A percentile compares a stretch with the other conserved stretches of the same genome.
phyloP scores from a whole-genome alignment of 1,139 yeast genomes.

The Scheffersomyces parashehatae region DNA sequence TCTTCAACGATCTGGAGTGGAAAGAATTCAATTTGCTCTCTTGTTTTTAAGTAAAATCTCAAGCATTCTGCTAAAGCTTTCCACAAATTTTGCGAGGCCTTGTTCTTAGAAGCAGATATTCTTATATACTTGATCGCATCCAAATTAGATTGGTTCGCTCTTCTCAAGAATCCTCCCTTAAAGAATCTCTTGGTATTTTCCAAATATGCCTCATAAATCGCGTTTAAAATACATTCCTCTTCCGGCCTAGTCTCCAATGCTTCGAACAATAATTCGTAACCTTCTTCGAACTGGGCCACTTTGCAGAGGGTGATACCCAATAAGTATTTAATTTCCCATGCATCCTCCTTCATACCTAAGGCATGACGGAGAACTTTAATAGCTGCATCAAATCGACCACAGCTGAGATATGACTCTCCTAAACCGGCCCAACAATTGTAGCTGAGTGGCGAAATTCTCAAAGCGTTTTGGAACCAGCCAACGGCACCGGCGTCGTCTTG shows the following conservation, averaged over 20 bases:
- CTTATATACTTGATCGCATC: constrained; percentile 54
- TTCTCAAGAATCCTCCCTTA: constrained; percentile 64
- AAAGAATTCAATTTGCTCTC: constrained; percentile 38
- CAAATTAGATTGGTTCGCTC: constrained; percentile 41
- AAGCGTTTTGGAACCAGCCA: constrained; percentile 84
- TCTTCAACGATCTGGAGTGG: constrained; percentile 44
- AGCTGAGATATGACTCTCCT: constrained; percentile 85
- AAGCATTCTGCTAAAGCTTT: constrained; percentile 51
- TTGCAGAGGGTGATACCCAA: constrained; percentile 61
- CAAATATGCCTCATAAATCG: constrained; percentile 59
- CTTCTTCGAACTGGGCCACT: constrained; percentile 40
- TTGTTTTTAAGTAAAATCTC: constrained; percentile 45
- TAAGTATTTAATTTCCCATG: constrained; percentile 65
- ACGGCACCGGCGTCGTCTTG: constrained; percentile 80
- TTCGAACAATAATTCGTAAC: constrained; percentile 28
- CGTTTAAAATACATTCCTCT: constrained; percentile 58
- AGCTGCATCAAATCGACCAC: constrained; percentile 89
- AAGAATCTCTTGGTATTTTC: constrained; percentile 55
- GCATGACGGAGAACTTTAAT: constrained; percentile 78
- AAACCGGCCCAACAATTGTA: constrained; percentile 86
- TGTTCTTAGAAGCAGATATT: constrained; percentile 37
- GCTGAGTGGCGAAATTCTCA: constrained; percentile 68
- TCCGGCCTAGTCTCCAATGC: constrained; percentile 47
- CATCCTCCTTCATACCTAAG: constrained; percentile 39
- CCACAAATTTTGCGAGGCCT: constrained; percentile 54